Conservation (phyloP, 2,329 filamentous ascomycete genomes). For the Grosmannia serpens region DNA sequence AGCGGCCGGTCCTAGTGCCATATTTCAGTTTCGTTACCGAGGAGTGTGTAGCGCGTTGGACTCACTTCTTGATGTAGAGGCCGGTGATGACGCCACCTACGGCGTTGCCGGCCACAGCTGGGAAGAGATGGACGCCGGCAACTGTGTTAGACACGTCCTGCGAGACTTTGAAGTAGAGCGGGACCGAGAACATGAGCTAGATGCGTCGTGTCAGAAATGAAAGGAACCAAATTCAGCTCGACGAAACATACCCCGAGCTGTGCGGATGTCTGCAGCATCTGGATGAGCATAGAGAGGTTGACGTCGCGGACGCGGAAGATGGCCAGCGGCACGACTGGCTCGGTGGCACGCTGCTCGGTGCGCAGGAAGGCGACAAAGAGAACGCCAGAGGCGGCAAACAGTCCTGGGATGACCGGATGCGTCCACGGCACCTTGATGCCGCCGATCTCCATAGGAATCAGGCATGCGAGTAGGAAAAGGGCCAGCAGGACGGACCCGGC, state of each 20-base stretch:
- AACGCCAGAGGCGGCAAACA: conserved; percentile 19
- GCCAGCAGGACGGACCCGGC: conserved; percentile 37
- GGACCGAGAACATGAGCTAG: conserved; percentile 49
- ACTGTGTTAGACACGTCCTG: conserved; percentile 42
- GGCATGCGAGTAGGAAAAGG: conserved; percentile 22
- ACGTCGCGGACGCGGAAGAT: conserved; percentile 41
- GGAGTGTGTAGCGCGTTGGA: conserved; percentile 4
- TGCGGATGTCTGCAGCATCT: conserved; percentile 39
- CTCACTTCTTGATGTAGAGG: conserved; percentile 34
- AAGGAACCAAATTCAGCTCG: too few relatives aligned
- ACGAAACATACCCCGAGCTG: conserved; percentile 40
- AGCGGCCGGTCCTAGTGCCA: conserved; percentile 41
- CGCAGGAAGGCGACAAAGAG: conserved; percentile 22
- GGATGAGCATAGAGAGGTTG: conserved; percentile 39
- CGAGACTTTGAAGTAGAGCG: conserved; percentile 59
- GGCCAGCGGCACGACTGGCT: conserved; percentile 48
- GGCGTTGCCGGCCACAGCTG: conserved; percentile 56
- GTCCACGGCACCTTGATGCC: conserved; percentile 27
- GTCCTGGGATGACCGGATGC: conserved; percentile 20
- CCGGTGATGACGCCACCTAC: conserved; percentile 51
- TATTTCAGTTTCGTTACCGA: not conserved
- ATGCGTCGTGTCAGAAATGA: not conserved
- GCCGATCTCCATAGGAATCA: conserved; percentile 28
- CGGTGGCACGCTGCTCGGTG: conserved; percentile 27
- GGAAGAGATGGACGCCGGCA: conserved; percentile 51